A percentile compares a stretch with the other conserved stretches of the same genome.
Conservation (phyloP, 2,329 filamentous ascomycete species). For the Pseudocercospora cruenta region DNA sequence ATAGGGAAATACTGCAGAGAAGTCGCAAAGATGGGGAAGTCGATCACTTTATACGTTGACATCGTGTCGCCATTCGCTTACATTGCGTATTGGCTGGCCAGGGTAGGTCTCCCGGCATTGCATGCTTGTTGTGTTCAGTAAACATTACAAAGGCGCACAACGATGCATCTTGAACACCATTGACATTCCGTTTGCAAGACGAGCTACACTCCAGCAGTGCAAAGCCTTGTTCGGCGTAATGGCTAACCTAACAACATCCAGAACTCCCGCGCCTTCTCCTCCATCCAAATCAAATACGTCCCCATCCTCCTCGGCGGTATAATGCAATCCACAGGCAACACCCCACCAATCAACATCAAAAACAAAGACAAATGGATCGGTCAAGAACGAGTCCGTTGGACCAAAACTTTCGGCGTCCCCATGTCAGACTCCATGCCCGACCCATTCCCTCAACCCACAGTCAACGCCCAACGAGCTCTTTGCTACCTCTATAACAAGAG, state of each 20-base stretch:
- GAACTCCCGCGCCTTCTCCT: constrained; percentile 60
- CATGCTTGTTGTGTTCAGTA: constrained; percentile 9
- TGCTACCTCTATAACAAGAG: constrained; percentile 48
- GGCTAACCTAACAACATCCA: constrained; percentile 33
- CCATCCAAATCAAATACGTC: constrained; percentile 59
- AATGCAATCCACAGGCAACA: constrained; percentile 61
- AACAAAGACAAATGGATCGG: constrained; percentile 65
- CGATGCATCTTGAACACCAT: neutral
- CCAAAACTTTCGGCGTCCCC: constrained; percentile 58
- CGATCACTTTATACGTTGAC: constrained; percentile 61
- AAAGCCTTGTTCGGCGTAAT: neutral
- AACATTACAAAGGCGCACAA: neutral
- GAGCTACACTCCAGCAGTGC: neutral
- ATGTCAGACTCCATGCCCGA: constrained; percentile 50
- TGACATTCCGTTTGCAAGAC: neutral
- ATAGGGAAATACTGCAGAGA: neutral
- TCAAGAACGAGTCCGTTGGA: constrained; percentile 58
- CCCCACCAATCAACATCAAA: constrained; percentile 58
- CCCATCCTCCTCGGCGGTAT: constrained; percentile 64
- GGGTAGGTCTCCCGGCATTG: constrained; percentile 45
- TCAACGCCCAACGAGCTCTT: constrained; percentile 57
- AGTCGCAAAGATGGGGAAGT: constrained; percentile 35
- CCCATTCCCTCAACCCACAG: constrained; percentile 58
- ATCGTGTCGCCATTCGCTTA: constrained; percentile 65
- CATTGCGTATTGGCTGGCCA: constrained; percentile 60